These are phyloP conservation scores for Thelephora aurantiotincta DNA, from an alignment of 768 basidiomycete species.

Conservation along the genomic window DNA sequence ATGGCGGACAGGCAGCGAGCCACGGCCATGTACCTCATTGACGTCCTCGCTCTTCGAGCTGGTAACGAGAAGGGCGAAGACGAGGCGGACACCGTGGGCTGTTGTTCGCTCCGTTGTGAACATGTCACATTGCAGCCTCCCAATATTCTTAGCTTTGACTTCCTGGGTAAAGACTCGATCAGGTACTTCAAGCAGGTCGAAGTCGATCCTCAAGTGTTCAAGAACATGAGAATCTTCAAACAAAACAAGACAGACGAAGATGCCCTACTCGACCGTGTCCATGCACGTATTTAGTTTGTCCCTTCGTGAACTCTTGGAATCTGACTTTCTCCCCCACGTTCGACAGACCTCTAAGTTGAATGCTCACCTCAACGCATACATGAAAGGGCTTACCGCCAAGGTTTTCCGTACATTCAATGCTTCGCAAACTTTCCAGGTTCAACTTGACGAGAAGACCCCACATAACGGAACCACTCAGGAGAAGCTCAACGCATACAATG, in stretches of 20 bases:
- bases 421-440: slow-evolving; percentile 87
- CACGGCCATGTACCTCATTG: slow-evolving; percentile 99
- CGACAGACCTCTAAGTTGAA: slow-evolving; percentile 70
- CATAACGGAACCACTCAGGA: slow-evolving; percentile 73
- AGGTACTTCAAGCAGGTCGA: slow-evolving; percentile 87
- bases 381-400: slow-evolving; percentile 97
- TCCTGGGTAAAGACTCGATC: slow-evolving; percentile 98
- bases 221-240: slow-evolving; percentile 96
- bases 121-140: slow-evolving; percentile 89
- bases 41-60: slow-evolving; percentile 90
- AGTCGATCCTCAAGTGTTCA: slow-evolving; percentile 89
- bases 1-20: slow-evolving; percentile 95
- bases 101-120: slow-evolving; percentile 93
- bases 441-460: slow-evolving; percentile 65
- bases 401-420: slow-evolving; percentile 99
- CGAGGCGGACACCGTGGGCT: slow-evolving; percentile 97
- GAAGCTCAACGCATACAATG: slow-evolving; percentile 94
- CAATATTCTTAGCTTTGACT: slow-evolving; percentile 86
- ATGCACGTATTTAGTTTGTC: slow-evolving; percentile 35
- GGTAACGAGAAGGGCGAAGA: slow-evolving; percentile 99
- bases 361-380: slow-evolving; percentile 84
- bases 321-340: background rate
- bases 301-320: slow-evolving; percentile 8
- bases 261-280: slow-evolving; percentile 88
- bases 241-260: slow-evolving; percentile 81